Conservation (phyloP, 2,329 filamentous ascomycete species). For the Emmonsiellopsis sp. region DNA sequence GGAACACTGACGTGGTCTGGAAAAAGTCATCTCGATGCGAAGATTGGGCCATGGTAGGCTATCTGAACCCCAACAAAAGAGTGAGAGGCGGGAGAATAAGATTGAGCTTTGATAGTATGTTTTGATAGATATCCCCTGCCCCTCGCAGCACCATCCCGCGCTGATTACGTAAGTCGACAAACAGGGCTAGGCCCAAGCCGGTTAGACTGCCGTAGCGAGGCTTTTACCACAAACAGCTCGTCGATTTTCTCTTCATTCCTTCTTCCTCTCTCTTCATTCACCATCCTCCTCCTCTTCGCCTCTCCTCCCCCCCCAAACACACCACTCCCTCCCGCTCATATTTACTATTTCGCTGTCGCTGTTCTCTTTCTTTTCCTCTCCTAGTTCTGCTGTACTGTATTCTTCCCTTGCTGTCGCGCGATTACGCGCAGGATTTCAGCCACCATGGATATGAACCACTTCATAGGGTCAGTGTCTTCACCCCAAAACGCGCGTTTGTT, state of each 20-base stretch:
- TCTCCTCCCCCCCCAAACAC: conserved; percentile 7
- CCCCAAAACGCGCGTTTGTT: conserved; percentile 13
- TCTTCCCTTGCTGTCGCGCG: conserved; percentile 15
- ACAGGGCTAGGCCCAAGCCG: background rate
- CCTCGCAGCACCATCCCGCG: background rate
- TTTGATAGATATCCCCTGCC: background rate
- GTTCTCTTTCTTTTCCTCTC: conserved; percentile 15
- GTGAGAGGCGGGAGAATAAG: background rate
- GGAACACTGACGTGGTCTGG: conserved; percentile 65
- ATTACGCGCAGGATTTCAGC: conserved; percentile 22
- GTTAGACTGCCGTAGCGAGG: conserved; percentile 8
- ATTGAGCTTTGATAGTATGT: background rate
- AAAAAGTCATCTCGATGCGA: conserved; percentile 78
- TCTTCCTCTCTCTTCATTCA: conserved; percentile 11
- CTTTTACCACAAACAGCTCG: conserved; percentile 6
- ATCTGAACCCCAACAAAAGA: background rate
- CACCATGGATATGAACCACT: conserved; percentile 42
- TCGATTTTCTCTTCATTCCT: conserved; percentile 6
- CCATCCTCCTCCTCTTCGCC: conserved; percentile 14
- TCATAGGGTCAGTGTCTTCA: conserved; percentile 36
- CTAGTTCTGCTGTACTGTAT: conserved; percentile 3
- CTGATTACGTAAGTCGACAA: background rate
- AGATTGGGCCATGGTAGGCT: conserved; percentile 52
- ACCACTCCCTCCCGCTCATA: conserved; percentile 10
- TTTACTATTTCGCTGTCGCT: conserved; percentile 3